Percentiles rank a stretch among this genome's conserved stretches.
Conservation (phyloP, 345 rosid species). For the Eucalyptus grandis region DNA sequence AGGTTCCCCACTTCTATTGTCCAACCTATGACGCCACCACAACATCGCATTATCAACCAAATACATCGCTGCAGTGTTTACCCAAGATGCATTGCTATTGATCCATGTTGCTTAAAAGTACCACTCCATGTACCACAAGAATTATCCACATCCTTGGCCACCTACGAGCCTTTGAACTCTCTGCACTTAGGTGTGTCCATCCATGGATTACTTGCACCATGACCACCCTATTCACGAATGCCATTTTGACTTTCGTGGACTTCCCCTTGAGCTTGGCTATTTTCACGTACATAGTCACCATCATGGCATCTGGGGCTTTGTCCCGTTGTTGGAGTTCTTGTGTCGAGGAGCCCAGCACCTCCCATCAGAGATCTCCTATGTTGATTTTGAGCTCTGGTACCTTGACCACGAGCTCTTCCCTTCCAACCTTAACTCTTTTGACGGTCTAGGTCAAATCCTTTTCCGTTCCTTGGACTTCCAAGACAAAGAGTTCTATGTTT, state of each 20-base stretch:
- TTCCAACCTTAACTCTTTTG: background rate
- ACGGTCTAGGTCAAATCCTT: background rate
- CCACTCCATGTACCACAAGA: background rate
- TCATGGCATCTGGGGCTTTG: rapidly evolving
- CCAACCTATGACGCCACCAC: background rate
- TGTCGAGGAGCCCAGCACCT: background rate
- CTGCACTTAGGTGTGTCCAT: background rate
- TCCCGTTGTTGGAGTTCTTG: background rate
- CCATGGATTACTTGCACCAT: background rate
- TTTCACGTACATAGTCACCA: rapidly evolving
- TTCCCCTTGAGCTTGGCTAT: background rate
- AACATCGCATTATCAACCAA: too few species aligned
- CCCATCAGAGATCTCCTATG: background rate
- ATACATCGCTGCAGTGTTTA: too few species aligned
- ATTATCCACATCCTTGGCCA: background rate
- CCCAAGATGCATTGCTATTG: rapidly evolving
- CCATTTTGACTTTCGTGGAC: rapidly evolving
- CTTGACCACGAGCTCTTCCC: background rate
- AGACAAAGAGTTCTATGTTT: background rate
- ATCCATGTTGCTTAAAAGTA: background rate
- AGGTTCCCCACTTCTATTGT: background rate
- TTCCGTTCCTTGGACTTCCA: rapidly evolving
- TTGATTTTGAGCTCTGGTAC: background rate
- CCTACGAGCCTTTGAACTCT: background rate
- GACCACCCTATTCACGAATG: background rate